phyloP scores from a whole-genome alignment of 2,329 filamentous ascomycete species.

The Fusarium sp. region DNA sequence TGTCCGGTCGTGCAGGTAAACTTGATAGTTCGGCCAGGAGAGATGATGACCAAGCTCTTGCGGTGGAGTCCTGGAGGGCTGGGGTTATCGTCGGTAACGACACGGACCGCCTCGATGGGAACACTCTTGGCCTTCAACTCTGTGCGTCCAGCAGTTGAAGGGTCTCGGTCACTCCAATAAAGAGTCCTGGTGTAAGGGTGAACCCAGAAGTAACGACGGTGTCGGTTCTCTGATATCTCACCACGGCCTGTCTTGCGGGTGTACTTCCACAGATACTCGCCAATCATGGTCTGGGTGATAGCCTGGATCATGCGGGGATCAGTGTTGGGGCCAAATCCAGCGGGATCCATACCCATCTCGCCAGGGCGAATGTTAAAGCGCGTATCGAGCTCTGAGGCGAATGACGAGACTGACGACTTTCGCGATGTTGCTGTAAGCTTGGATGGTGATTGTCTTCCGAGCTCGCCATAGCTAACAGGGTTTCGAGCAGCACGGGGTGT shows the following conservation, averaged over 20 bases:
- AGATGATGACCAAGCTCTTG: constrained; percentile 91
- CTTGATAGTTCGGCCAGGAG: constrained; percentile 88
- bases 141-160: constrained; percentile 78
- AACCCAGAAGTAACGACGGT: constrained; percentile 98
- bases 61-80: constrained; percentile 94
- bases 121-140: constrained; percentile 89
- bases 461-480: constrained; percentile 60
- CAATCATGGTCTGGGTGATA: constrained; percentile 99
- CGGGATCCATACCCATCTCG: constrained; percentile 63
- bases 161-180: constrained; percentile 96
- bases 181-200: constrained; percentile 96
- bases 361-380: constrained; percentile 81
- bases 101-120: constrained; percentile 89
- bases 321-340: constrained; percentile 76
- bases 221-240: constrained; percentile 88
- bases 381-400: constrained; percentile 91
- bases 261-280: constrained; percentile 99
- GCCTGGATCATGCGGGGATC: constrained; percentile 99
- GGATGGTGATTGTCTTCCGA: constrained; percentile 62
- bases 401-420: constrained; percentile 92
- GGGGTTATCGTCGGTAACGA: constrained; percentile 93
- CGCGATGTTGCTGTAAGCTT: constrained; percentile 50
- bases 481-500: constrained; percentile 66
- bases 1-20: constrained; percentile 95
- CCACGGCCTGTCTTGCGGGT: constrained; percentile 92